These are phyloP conservation scores for Yamadazyma sp. DNA, from an alignment of 805 yeast genomes.

Conservation along the genomic window DNA sequence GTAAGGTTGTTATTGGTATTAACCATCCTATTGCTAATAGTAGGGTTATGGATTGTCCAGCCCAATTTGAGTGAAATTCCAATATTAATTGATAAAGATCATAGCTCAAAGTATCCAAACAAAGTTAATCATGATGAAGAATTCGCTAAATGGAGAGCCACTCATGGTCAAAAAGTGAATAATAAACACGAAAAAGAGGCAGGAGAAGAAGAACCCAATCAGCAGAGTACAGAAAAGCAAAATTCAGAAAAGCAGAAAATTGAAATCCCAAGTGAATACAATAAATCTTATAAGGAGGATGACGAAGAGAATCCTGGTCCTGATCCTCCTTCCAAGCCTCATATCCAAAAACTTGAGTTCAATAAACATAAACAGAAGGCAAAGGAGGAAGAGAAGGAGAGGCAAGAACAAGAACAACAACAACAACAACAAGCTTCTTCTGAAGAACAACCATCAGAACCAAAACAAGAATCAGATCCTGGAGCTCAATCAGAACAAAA, in stretches of 20 bases:
- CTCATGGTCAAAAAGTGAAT: slow-evolving; percentile 1
- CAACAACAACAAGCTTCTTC: not conserved
- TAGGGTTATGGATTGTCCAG: slow-evolving; percentile 2
- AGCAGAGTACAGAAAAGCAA: too few species aligned
- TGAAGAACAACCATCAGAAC: not conserved
- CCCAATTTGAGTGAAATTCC: not conserved
- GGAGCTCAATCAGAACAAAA: slow-evolving; percentile 1
- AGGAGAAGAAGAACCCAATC: not conserved
- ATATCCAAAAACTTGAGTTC: not conserved
- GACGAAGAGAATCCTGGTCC: not conserved
- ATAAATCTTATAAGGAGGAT: not conserved
- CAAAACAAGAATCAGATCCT: slow-evolving; percentile 2
- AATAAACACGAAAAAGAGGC: not conserved
- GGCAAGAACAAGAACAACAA: not conserved
- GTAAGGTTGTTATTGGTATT: slow-evolving; percentile 8
- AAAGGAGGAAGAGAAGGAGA: slow-evolving; percentile 6
- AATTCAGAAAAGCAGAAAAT: not conserved
- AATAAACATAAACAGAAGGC: not conserved
- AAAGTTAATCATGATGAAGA: slow-evolving; percentile 3
- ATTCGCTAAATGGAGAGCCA: slow-evolving; percentile 9
- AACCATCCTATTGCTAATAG: slow-evolving; percentile 1
- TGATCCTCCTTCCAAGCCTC: slow-evolving; percentile 4
- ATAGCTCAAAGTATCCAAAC: not conserved
- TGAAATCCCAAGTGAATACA: not conserved
- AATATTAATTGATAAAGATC: not conserved